Conservation (phyloP, 495 filamentous ascomycete genomes). For the Podospora sp. region DNA sequence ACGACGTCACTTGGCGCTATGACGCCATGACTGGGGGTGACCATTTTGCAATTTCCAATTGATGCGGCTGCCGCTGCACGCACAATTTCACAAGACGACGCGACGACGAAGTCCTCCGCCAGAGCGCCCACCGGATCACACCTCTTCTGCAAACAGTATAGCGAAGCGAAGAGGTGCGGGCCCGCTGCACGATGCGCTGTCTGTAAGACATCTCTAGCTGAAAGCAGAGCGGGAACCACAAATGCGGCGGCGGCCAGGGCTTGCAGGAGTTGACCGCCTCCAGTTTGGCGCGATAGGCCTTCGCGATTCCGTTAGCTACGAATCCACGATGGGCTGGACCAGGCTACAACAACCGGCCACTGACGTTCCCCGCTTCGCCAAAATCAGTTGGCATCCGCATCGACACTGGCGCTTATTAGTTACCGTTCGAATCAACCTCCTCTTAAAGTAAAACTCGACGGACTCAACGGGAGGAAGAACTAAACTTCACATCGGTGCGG, state of each 20-base stretch:
- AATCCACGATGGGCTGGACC: not conserved
- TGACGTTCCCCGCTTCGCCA: not conserved
- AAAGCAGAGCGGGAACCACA: not conserved
- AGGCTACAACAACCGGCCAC: not conserved
- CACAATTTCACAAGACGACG: not conserved
- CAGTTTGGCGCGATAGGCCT: not conserved
- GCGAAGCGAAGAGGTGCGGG: not conserved
- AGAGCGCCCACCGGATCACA: not conserved
- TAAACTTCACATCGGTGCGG: not conserved
- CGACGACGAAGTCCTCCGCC: not conserved
- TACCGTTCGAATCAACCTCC: not conserved
- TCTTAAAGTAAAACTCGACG: not conserved
- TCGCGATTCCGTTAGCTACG: not conserved
- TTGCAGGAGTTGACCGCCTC: not conserved
- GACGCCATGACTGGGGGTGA: not conserved
- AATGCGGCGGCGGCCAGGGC: not conserved
- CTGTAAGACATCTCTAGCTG: conserved; percentile 20
- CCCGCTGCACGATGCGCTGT: conserved; percentile 18
- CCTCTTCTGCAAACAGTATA: not conserved
- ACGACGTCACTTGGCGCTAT: not conserved
- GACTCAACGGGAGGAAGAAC: not conserved
- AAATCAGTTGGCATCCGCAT: not conserved
- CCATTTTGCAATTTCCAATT: not conserved
- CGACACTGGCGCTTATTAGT: not conserved
- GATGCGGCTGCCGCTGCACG: not conserved